These are phyloP conservation scores for Phoma herbarum DNA, from an alignment of 2,329 filamentous ascomycete species.

Conservation along the genomic window DNA sequence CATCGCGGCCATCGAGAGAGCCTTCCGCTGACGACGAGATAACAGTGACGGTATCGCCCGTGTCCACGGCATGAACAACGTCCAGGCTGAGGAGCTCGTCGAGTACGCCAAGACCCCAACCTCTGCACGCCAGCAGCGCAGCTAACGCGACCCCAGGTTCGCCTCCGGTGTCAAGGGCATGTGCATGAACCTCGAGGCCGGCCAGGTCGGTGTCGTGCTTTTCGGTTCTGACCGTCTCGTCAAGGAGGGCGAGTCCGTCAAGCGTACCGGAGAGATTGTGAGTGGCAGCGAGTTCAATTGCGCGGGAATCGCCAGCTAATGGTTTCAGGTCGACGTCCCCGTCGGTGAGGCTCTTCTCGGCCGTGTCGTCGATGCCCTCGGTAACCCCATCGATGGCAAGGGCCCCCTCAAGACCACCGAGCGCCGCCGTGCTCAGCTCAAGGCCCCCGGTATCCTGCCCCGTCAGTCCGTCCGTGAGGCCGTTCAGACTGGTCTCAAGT, in stretches of 20 bases:
- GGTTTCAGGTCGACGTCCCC: slow-evolving; percentile 85
- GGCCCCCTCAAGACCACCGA: slow-evolving; percentile 91
- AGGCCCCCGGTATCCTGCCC: slow-evolving; percentile 98
- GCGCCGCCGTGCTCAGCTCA: slow-evolving; percentile 96
- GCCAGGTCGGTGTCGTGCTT: slow-evolving; percentile 99
- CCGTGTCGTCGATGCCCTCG: slow-evolving; percentile 97
- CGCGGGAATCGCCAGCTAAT: slow-evolving; percentile 30
- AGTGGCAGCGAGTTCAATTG: slow-evolving; percentile 53
- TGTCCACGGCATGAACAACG: slow-evolving; percentile 99
- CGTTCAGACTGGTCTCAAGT: slow-evolving; percentile 99
- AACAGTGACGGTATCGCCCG: slow-evolving; percentile 99
- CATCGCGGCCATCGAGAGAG: slow-evolving; percentile 38
- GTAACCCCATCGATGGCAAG: slow-evolving; percentile 99
- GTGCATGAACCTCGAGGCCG: slow-evolving; percentile 99
- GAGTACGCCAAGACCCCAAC: slow-evolving; percentile 73
- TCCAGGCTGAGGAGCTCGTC: slow-evolving; percentile 99
- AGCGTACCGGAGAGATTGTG: slow-evolving; percentile 99
- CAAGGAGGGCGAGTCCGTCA: slow-evolving; percentile 99
- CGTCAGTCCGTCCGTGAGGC: slow-evolving; percentile 97
- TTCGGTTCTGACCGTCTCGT: slow-evolving; percentile 99
- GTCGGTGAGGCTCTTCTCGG: slow-evolving; percentile 93
- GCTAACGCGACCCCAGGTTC: slow-evolving; percentile 71
- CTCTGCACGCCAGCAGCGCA: slow-evolving; percentile 22
- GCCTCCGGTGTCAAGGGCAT: slow-evolving; percentile 99
- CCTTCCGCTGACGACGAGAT: slow-evolving; percentile 45